Evolutionary conservation across 1,284 basidiomycete genomes (phyloP).

Genomic region (Ganoderma leucocontextum): DNA sequence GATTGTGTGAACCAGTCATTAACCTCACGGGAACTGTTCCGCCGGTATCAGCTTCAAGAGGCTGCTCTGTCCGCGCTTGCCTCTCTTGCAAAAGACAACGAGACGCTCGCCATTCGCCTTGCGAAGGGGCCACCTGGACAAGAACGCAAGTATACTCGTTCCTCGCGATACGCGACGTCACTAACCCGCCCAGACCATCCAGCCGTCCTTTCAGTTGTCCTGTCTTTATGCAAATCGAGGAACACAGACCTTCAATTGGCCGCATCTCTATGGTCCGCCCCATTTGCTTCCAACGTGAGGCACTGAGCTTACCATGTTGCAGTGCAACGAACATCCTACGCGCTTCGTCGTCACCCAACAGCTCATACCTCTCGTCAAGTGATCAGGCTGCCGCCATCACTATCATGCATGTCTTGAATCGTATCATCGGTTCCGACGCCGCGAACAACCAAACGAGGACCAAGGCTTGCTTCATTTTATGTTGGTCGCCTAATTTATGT

Average conservation of each 20-base stretch:
- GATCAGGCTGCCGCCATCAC: conserved; percentile 59
- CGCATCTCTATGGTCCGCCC: conserved; percentile 67
- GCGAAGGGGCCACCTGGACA: conserved; percentile 50
- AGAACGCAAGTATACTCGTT: conserved; percentile 41
- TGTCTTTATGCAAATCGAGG: conserved; percentile 63
- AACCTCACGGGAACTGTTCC: background rate
- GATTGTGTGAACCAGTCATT: background rate
- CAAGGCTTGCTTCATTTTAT: conserved; percentile 76
- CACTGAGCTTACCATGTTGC: background rate
- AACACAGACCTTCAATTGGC: conserved; percentile 68
- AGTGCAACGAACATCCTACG: conserved; percentile 70
- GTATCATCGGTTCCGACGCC: conserved; percentile 54
- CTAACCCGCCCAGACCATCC: conserved; percentile 2
- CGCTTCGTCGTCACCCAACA: conserved; percentile 39
- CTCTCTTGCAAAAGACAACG: conserved; percentile 73
- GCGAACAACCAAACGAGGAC: conserved; percentile 54
- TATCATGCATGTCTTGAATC: conserved; percentile 70
- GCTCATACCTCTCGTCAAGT: conserved; percentile 28
- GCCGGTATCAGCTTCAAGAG: conserved; percentile 69
- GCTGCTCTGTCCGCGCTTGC: conserved; percentile 76
- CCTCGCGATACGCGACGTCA: background rate
- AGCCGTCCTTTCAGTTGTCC: conserved; percentile 47
- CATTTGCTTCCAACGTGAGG: conserved; percentile 21
- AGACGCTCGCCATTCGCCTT: conserved; percentile 56
- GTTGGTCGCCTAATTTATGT: conserved; percentile 36